phyloP scores from a whole-genome alignment of 1,139 yeast genomes.

The Meyerozyma athensensis region DNA sequence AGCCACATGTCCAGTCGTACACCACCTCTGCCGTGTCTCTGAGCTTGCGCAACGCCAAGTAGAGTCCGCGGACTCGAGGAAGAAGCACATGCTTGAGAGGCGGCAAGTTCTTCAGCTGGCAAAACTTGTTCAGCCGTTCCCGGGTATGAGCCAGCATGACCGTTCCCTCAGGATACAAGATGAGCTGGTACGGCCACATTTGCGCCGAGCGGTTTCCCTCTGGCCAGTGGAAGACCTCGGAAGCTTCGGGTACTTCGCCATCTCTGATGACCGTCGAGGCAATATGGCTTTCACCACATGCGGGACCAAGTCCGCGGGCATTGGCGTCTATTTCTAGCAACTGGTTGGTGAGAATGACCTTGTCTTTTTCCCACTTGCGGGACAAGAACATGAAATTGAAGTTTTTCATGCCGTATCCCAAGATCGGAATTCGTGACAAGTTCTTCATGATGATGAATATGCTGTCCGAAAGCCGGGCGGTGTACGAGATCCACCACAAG shows the following conservation, averaged over 20 bases:
- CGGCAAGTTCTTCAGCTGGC: constrained; percentile 43
- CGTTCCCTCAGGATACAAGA: constrained; percentile 94
- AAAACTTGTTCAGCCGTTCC: constrained; percentile 51
- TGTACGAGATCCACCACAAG: constrained; percentile 81
- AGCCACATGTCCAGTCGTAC: constrained; percentile 82
- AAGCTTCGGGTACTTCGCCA: constrained; percentile 14
- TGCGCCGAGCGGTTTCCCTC: constrained; percentile 24
- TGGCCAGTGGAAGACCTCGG: constrained; percentile 34
- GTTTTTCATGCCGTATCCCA: constrained; percentile 85
- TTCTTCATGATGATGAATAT: constrained; percentile 79
- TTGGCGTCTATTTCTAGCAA: constrained; percentile 53
- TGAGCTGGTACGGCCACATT: constrained; percentile 48
- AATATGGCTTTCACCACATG: constrained; percentile 39
- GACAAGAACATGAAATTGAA: constrained; percentile 76
- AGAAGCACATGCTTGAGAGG: constrained; percentile 60
- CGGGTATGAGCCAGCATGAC: constrained; percentile 69
- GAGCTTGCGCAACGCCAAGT: constrained; percentile 58
- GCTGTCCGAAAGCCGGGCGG: constrained; percentile 56
- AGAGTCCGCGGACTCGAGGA: constrained; percentile 80
- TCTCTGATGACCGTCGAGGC: constrained; percentile 13
- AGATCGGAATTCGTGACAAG: constrained; percentile 63
- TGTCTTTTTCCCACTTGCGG: constrained; percentile 82
- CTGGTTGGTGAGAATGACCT: constrained; percentile 50
- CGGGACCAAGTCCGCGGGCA: constrained; percentile 48
- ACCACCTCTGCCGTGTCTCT: constrained; percentile 58